These are phyloP conservation scores for Fusarium sp. DNA, from an alignment of 2,329 filamentous ascomycete genomes.

Conservation along the genomic window DNA sequence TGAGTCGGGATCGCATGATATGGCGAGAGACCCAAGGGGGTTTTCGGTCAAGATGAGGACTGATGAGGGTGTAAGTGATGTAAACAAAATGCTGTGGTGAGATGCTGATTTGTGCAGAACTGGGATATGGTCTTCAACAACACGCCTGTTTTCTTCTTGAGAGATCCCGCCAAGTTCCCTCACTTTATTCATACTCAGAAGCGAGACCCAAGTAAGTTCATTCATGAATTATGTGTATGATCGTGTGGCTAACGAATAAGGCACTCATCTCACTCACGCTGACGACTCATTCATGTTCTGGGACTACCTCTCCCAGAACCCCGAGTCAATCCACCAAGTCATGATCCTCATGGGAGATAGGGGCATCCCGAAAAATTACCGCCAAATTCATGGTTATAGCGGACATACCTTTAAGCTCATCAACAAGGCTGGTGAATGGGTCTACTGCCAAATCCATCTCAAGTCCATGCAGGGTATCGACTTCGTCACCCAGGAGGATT, in stretches of 20 bases:
- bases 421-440: conserved; percentile 9
- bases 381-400: conserved; percentile 37
- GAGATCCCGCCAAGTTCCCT: conserved; percentile 78
- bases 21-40: conserved; percentile 75
- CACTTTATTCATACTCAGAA: conserved; percentile 80
- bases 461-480: conserved; percentile 30
- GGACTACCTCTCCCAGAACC: conserved; percentile 68
- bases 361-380: conserved; percentile 63
- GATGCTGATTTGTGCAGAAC: not conserved
- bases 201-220: conserved; percentile 62
- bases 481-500: conserved; percentile 24
- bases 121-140: conserved; percentile 52
- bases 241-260: not conserved
- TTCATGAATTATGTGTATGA: rapidly evolving
- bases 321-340: conserved; percentile 64
- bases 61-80: conserved; percentile 39
- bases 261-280: conserved; percentile 65
- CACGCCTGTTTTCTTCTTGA: conserved; percentile 79
- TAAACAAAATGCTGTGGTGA: rapidly evolving
- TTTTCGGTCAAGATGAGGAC: conserved; percentile 80
- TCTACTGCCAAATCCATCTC: conserved; percentile 18
- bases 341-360: conserved; percentile 68
- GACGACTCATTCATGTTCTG: conserved; percentile 28
- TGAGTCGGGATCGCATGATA: conserved; percentile 76
- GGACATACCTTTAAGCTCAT: conserved; percentile 16